Evolutionary conservation across 352 stramenopile species (phyloP).

Genomic region (Phytophthora pini): DNA sequence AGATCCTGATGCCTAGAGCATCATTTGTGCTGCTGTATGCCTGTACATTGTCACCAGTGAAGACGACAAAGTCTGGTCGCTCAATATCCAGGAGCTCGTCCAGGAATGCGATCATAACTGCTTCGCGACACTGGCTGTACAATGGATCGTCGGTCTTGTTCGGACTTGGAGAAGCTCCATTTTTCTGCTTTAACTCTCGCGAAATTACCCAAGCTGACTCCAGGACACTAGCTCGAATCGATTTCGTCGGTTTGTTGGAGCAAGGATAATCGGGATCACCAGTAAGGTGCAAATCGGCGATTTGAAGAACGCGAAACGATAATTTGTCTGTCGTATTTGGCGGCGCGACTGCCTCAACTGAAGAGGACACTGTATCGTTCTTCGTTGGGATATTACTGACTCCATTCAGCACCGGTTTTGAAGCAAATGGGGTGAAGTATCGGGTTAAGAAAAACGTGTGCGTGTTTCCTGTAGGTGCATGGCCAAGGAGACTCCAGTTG

Average conservation of each 20-base stretch:
- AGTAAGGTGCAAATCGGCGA: constrained; percentile 72
- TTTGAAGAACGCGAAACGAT: constrained; percentile 70
- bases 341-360: constrained; percentile 24
- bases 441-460: constrained; percentile 34
- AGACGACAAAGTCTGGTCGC: constrained; percentile 70
- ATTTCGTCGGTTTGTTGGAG: constrained; percentile 23
- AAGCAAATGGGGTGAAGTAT: constrained; percentile 23
- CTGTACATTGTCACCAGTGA: constrained; percentile 72
- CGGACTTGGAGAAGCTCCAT: constrained; percentile 24
- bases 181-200: constrained; percentile 20
- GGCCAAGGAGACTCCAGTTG: constrained; percentile 29
- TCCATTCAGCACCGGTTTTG: background rate
- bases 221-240: constrained; percentile 35
- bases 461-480: constrained; percentile 15
- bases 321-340: constrained; percentile 35
- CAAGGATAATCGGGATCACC: constrained; percentile 47
- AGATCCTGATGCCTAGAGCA: constrained; percentile 39
- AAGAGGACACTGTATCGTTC: constrained; percentile 30
- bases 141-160: constrained; percentile 24
- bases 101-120: constrained; percentile 60
- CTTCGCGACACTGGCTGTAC: constrained; percentile 51
- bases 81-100: constrained; percentile 63
- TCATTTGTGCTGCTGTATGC: constrained; percentile 27
- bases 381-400: background rate
- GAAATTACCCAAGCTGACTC: constrained; percentile 34